Evolutionary conservation across 2,329 filamentous ascomycete genomes (phyloP).

Genomic region (Ascochyta lentis): DNA sequence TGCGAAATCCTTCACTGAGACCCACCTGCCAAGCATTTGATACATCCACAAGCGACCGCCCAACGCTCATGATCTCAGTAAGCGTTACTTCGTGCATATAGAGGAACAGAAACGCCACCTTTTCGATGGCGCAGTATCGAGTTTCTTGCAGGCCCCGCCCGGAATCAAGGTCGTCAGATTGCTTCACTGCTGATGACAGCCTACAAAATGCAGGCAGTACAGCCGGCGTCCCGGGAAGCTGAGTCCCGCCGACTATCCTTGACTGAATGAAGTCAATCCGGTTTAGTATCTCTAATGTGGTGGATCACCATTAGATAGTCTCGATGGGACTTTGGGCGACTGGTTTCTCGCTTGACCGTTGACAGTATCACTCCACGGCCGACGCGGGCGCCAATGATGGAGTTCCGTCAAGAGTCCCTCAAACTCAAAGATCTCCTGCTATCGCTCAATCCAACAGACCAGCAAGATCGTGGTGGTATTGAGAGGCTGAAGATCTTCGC

Average conservation of each 20-base stretch:
- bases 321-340: conserved; percentile 24
- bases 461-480: conserved; percentile 8
- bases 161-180: conserved; percentile 26
- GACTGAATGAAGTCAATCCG: conserved; percentile 24
- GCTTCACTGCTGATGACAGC: conserved; percentile 30
- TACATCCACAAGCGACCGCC: conserved; percentile 7
- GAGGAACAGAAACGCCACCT: conserved; percentile 8
- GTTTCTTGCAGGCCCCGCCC: conserved; percentile 33
- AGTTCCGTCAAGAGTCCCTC: conserved; percentile 7
- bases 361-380: conserved; percentile 15
- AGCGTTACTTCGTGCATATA: conserved; percentile 9
- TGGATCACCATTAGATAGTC: conserved; percentile 29
- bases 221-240: conserved; percentile 29
- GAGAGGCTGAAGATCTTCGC: conserved; percentile 24
- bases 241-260: conserved; percentile 23
- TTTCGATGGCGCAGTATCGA: conserved; percentile 8
- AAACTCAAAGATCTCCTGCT: conserved; percentile 3
- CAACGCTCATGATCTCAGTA: conserved; percentile 18
- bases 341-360: conserved; percentile 27
- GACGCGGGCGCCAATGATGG: conserved; percentile 19
- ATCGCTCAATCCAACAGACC: not conserved
- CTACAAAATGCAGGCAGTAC: conserved; percentile 27
- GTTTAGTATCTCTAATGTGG: conserved; percentile 24
- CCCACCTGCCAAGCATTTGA: conserved; percentile 13
- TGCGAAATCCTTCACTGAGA: conserved; percentile 9